Base-by-base conservation (phyloP, 345 rosid species). In the Streptanthus diversifolius region DNA sequence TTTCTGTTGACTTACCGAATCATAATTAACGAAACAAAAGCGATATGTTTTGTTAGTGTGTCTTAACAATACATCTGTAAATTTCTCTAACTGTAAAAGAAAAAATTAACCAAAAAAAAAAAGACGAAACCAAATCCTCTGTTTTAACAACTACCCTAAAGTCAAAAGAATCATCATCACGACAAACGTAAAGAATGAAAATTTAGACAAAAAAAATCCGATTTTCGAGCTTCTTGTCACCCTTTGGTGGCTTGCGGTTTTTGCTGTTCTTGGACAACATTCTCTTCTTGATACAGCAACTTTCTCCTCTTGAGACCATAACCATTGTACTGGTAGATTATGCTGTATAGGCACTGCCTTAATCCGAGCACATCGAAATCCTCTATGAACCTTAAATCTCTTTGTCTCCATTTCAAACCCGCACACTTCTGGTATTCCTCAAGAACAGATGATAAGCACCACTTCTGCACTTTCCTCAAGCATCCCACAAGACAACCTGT, bases 401-500 rank as follows among this genome's bases (percentile, higher is more conserved):
- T 69, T 11, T 11, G 51, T 58, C 97, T 82, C 63, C 87, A 83
- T 54, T 89, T 92, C 68, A 49, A 9, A 9, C 96, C 92, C 0
- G 96, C 93, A 17, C 84, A 89, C 39, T 41, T 86, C 43, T 68
- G 80, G 80, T 92, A 92, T 61, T 92, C 98, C 70, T 92, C 95
- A 3, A 83, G 80, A 48, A 85, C 87, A 0, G 96, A 85, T 22
- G 89, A 75, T 77, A 90, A 71, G 39, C 92, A 88, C 97, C 97
- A 91, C 21, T 84, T 75, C 63, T 91, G 96, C 19, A 87, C 71
- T 77, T 91, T 91, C 75, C 97, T 85, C 78, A 89, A 78, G 84
- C 96, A 89, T 22, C 91, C 97, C 41, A 92, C 96, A 8, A 92
- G 86, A 76, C 89, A 82, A 65, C 98, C 96, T 0, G 98, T 92